phyloP scores from a whole-genome alignment of 75 land plant genomes.

The Cupressus sempervirens region DNA sequence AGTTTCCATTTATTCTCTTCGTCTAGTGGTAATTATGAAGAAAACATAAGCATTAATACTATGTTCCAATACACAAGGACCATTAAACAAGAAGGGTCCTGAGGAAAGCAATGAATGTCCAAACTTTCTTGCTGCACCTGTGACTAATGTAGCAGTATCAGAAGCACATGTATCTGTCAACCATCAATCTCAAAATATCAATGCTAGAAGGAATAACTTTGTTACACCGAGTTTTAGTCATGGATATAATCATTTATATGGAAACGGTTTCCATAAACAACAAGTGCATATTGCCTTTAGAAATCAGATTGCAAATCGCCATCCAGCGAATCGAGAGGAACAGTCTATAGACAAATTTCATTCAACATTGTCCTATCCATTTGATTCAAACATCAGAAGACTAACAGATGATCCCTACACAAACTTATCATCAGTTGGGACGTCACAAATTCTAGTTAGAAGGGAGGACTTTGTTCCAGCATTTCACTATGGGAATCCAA shows the following conservation, averaged over 20 bases:
- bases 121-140: background rate
- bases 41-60: background rate
- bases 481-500: background rate
- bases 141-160: background rate
- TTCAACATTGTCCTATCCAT: background rate
- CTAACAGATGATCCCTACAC: background rate
- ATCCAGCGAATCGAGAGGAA: background rate
- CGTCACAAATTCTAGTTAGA: background rate
- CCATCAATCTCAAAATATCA: background rate
- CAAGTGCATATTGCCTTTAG: constrained; percentile 1
- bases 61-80: background rate
- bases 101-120: background rate
- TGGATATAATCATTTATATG: background rate
- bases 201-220: background rate
- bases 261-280: background rate
- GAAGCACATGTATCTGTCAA: background rate
- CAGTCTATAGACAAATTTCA: background rate
- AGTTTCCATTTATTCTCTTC: background rate
- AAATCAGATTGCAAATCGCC: constrained; percentile 1
- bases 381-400: background rate
- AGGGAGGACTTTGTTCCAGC: background rate
- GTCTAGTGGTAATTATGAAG: background rate
- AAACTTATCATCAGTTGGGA: background rate
- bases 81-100: background rate
- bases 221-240: background rate